These are phyloP conservation scores for Trichothecium sympodiale DNA, from an alignment of 2,329 filamentous ascomycete species.

Conservation along the genomic window DNA sequence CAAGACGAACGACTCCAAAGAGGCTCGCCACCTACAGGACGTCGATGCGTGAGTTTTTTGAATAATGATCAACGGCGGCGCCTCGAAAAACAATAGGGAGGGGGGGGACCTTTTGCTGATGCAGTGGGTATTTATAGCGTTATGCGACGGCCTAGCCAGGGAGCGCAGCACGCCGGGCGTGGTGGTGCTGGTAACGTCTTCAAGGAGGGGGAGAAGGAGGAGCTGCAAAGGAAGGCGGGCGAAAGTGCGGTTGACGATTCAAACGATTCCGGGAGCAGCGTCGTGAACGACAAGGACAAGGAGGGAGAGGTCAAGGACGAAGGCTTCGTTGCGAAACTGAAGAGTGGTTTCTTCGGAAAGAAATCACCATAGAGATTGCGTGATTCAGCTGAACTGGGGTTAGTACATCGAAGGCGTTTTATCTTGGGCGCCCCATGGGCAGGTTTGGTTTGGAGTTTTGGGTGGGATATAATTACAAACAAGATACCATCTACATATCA, in stretches of 20 bases:
- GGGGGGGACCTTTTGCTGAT: slow-evolving; percentile 6
- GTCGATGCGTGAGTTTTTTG: slow-evolving; percentile 52
- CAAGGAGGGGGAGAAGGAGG: slow-evolving; percentile 32
- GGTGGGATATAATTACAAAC: no score
- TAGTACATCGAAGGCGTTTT: no score
- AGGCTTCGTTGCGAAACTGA: slow-evolving; percentile 27
- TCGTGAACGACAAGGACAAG: slow-evolving; percentile 9
- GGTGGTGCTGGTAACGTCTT: slow-evolving; percentile 67
- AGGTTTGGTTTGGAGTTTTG: no score
- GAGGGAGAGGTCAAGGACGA: slow-evolving; percentile 4
- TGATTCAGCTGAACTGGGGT: no score
- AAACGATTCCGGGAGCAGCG: slow-evolving; percentile 5
- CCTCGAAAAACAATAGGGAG: no score
- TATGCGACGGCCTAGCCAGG: slow-evolving; percentile 43
- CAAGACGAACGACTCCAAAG: slow-evolving; percentile 54
- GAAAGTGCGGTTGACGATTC: slow-evolving; percentile 23
- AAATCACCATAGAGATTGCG: slow-evolving; percentile 17
- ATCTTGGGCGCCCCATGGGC: no score
- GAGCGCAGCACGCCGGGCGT: slow-evolving; percentile 56
- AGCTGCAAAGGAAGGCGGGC: slow-evolving; percentile 14
- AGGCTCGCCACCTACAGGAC: slow-evolving; percentile 74
- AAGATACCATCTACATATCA: no score
- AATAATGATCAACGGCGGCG: no score
- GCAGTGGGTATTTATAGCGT: slow-evolving; percentile 23
- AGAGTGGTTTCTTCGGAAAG: slow-evolving; percentile 38